A percentile compares a stretch with the other conserved stretches of the same genome.
These are phyloP conservation scores for Metschnikowia baotianmanensis DNA, from an alignment of 805 yeast species.

Conservation along the genomic window DNA sequence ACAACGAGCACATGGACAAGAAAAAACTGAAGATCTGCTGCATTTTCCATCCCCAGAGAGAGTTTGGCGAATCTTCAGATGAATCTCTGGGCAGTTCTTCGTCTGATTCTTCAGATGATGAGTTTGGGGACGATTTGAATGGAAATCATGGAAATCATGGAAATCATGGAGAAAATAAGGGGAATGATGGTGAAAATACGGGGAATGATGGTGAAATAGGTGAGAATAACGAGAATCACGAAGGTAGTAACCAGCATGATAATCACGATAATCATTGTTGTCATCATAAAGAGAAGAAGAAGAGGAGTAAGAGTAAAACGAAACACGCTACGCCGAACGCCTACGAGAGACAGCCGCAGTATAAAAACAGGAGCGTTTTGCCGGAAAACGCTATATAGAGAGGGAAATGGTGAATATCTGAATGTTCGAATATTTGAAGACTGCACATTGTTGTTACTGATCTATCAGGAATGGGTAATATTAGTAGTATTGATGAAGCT, in stretches of 20 bases:
- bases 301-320: conserved; percentile 18
- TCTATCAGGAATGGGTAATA: too few species aligned
- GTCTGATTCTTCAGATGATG: conserved; percentile 23
- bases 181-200: background rate
- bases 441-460: too few species aligned
- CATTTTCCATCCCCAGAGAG: conserved; percentile 74
- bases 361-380: conserved; percentile 17
- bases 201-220: background rate
- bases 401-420: too few species aligned
- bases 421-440: too few species aligned
- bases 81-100: conserved; percentile 21
- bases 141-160: background rate
- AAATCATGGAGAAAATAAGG: background rate
- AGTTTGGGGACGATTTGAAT: too few species aligned
- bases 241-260: conserved; percentile 9
- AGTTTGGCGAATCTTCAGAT: conserved; percentile 47
- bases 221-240: conserved; percentile 10
- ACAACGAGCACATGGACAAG: conserved; percentile 83
- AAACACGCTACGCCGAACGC: conserved; percentile 63
- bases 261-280: conserved; percentile 23
- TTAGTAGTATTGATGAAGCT: too few species aligned
- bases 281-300: conserved; percentile 25
- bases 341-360: conserved; percentile 79
- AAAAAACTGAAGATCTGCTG: conserved; percentile 92
- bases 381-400: conserved; percentile 14